Percentiles rank a stretch among this genome's conserved stretches.
Conservation (phyloP, 1,284 basidiomycete species). For the Ustilago hordei region DNA sequence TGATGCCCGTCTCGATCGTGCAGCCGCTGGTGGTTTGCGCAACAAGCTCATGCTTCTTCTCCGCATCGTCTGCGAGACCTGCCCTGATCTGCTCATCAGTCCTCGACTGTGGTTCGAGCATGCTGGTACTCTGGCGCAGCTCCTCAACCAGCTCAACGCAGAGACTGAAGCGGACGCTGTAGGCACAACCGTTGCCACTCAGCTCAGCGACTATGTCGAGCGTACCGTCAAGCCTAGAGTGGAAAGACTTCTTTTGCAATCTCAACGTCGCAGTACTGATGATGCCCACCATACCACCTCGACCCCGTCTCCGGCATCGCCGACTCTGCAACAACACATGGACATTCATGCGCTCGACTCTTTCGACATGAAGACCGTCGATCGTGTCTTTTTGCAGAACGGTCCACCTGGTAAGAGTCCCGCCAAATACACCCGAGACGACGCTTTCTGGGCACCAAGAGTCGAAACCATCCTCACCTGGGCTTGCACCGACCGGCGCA, state of each 20-base stretch:
- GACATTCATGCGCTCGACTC: conserved; percentile 49
- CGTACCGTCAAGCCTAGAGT: conserved; percentile 24
- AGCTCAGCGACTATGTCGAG: conserved; percentile 22
- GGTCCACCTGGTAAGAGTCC: not conserved
- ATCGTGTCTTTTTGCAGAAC: conserved; percentile 34
- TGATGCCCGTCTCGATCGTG: conserved; percentile 28
- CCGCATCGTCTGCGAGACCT: conserved; percentile 34
- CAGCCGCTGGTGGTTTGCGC: conserved; percentile 26
- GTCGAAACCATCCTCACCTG: conserved; percentile 82
- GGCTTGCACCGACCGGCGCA: conserved; percentile 82
- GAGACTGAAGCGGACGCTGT: conserved; percentile 7
- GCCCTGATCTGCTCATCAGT: conserved; percentile 79
- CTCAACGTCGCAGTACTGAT: not conserved
- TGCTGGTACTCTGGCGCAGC: conserved; percentile 19
- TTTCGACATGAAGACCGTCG: conserved; percentile 39
- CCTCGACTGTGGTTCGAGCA: conserved; percentile 71
- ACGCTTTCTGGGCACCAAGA: conserved; percentile 30
- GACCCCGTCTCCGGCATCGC: not conserved
- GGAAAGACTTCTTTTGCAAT: conserved; percentile 27
- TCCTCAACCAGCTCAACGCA: conserved; percentile 24
- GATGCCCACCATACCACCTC: not conserved
- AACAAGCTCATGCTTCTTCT: conserved; percentile 40
- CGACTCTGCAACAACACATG: conserved; percentile 23
- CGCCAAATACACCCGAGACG: conserved; percentile 25
- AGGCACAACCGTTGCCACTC: not conserved